Base-by-base conservation (phyloP, 257 asterid genomes). In the Apocynum venetum region DNA sequence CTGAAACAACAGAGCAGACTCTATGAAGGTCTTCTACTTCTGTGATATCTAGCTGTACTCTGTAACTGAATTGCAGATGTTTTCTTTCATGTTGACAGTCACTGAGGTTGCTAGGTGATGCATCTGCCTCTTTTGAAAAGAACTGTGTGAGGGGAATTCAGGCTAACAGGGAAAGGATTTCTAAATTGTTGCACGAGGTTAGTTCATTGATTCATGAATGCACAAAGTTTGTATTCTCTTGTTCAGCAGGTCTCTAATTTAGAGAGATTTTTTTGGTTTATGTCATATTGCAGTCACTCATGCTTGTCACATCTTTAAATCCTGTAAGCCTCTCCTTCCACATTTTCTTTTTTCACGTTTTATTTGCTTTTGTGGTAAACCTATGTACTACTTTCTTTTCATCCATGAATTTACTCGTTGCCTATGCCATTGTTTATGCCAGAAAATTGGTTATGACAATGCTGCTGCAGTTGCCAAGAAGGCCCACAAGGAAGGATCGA, bases 381-480 rank as follows among this genome's bases (percentile, higher is more conserved):
- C 15, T 6, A 66, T 57, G 17, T 8, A 25, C 36, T 60, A n/a
- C 40, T 71, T 40, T 10, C 9, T 66, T 56, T 10, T 6, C 1
- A 13, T 55, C 57, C 40, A 20, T 66, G 6, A 53, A 14, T 74
- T 63, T 49, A 73, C 74, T 41, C 8, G 56, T 48, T 77, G 76
- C 70, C 49, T 80, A 64, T 17, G 78, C 35, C 76, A 52, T 71
- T 86, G 63, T 68, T 75, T 77, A 49, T 82, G 79, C 71, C 84
- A 93, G 99, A 96, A 93, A 96, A 93, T 96, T 55, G 99, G 99
- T 64, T 96, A 91, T 14, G 99, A 96, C 77, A 93, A 91, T 81
- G 98, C 99, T 70, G 99, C 99, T 25, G 87, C 92, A 72, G 98
- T 91, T 71, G 99, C 99, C 88, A 95, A 95, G 90, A 93, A 92